These are phyloP conservation scores for Scheffersomyces lignosus DNA, from an alignment of 805 yeast genomes.

Conservation along the genomic window DNA sequence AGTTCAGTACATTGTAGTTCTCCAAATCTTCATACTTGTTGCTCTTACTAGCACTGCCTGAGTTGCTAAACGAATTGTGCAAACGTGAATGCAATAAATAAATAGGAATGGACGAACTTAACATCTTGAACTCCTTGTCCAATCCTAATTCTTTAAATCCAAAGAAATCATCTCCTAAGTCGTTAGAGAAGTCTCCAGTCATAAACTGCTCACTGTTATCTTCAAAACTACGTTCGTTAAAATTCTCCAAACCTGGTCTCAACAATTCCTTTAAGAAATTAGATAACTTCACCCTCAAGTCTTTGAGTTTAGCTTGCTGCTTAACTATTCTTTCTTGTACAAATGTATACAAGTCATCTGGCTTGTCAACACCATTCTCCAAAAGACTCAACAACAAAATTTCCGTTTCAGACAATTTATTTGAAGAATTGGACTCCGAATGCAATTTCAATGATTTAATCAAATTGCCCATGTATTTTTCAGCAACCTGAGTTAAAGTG, in stretches of 20 bases:
- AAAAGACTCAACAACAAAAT: slow-evolving; percentile 60
- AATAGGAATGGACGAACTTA: slow-evolving; percentile 84
- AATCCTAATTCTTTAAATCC: slow-evolving; percentile 94
- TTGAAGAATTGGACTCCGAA: slow-evolving; percentile 59
- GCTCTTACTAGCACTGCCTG: slow-evolving; percentile 47
- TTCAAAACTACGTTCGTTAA: slow-evolving; percentile 73
- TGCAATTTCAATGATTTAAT: slow-evolving; percentile 70
- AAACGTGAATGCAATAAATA: slow-evolving; percentile 80
- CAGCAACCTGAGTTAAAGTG: slow-evolving; percentile 80
- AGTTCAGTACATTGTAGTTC: slow-evolving; percentile 50
- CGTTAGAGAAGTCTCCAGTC: slow-evolving; percentile 92
- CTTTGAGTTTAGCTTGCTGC: slow-evolving; percentile 68
- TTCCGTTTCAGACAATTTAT: slow-evolving; percentile 41
- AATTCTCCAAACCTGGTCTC: slow-evolving; percentile 75
- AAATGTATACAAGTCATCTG: slow-evolving; percentile 73
- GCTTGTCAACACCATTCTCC: slow-evolving; percentile 85
- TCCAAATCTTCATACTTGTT: slow-evolving; percentile 66
- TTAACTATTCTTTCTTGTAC: slow-evolving; percentile 70
- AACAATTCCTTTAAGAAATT: slow-evolving; percentile 74
- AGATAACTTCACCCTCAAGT: slow-evolving; percentile 65
- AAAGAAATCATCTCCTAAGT: slow-evolving; percentile 95
- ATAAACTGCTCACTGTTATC: slow-evolving; percentile 93
- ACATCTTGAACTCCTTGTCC: slow-evolving; percentile 85
- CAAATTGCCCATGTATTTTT: slow-evolving; percentile 72
- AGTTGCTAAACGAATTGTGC: slow-evolving; percentile 52